phyloP scores from a whole-genome alignment of 768 basidiomycete species.

The Kwoniella newhampshirensis region DNA sequence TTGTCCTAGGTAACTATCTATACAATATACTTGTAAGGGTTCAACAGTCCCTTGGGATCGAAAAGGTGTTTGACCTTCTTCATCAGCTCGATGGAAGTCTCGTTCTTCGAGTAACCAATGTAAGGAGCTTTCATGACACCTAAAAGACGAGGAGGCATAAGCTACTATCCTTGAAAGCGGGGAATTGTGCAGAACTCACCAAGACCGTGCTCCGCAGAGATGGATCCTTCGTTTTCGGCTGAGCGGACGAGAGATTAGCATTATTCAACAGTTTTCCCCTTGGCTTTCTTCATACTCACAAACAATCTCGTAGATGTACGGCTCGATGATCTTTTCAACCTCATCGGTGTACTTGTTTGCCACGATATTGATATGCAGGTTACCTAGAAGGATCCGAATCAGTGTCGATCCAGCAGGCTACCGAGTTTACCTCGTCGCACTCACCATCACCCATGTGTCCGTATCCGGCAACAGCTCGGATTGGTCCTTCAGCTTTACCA shows the following conservation, averaged over 20 bases:
- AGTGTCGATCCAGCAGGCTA: not conserved
- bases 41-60: slow-evolving; percentile 87
- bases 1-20: too few relatives aligned
- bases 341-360: slow-evolving; percentile 79
- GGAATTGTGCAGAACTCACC: slow-evolving; percentile 49
- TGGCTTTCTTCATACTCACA: slow-evolving; percentile 56
- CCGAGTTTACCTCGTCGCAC: slow-evolving; percentile 35
- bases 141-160: slow-evolving; percentile 2
- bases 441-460: slow-evolving; percentile 95
- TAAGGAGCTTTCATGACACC: slow-evolving; percentile 89
- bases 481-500: slow-evolving; percentile 50
- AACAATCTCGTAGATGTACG: slow-evolving; percentile 92
- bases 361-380: slow-evolving; percentile 87
- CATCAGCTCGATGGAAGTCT: slow-evolving; percentile 80
- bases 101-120: slow-evolving; percentile 78
- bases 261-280: not conserved
- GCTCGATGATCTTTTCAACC: slow-evolving; percentile 83
- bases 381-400: slow-evolving; percentile 60
- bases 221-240: slow-evolving; percentile 70
- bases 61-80: slow-evolving; percentile 83
- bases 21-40: slow-evolving; percentile 59
- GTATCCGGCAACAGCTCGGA: slow-evolving; percentile 85
- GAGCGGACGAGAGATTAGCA: not conserved
- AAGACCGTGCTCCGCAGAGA: slow-evolving; percentile 96
- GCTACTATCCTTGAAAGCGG: not conserved